Evolutionary conservation across 1,139 yeast genomes (phyloP).

Genomic region (Blastobotrys elegans): DNA sequence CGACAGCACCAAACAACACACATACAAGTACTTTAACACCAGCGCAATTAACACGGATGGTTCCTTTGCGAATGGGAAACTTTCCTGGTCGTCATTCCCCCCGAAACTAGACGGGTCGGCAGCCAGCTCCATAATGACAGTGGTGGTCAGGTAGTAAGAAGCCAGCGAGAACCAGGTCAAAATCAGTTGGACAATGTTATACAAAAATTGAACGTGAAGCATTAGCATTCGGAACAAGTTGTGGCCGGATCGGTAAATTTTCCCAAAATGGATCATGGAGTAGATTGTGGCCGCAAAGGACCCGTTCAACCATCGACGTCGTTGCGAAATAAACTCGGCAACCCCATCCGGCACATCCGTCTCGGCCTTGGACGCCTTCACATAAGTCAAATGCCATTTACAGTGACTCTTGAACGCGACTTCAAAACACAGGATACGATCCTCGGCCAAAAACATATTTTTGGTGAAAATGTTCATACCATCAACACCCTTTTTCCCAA

Average conservation of each 20-base stretch:
- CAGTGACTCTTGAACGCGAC: conserved; percentile 73
- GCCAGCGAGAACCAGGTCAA: conserved; percentile 82
- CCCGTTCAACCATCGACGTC: conserved; percentile 96
- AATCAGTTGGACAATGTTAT: conserved; percentile 62
- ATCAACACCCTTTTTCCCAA: conserved; percentile 45
- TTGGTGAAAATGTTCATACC: conserved; percentile 74
- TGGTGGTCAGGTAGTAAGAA: conserved; percentile 73
- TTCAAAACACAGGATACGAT: conserved; percentile 91
- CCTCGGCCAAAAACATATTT: conserved; percentile 94
- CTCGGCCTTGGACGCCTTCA: conserved; percentile 86
- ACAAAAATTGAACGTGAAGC: conserved; percentile 70
- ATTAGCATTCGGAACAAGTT: conserved; percentile 62
- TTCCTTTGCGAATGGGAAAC: conserved; percentile 32
- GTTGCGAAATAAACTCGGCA: conserved; percentile 81
- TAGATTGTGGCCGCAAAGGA: conserved; percentile 94
- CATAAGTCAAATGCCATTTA: conserved; percentile 84
- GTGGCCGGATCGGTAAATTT: conserved; percentile 77
- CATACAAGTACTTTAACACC: conserved; percentile 35
- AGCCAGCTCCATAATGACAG: conserved; percentile 39
- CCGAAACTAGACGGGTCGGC: conserved; percentile 37
- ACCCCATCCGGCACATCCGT: conserved; percentile 92
- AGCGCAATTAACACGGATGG: conserved; percentile 34
- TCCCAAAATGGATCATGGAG: conserved; percentile 65
- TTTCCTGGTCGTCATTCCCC: conserved; percentile 22
- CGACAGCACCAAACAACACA: conserved; percentile 34